Evolutionary conservation across 2,329 filamentous ascomycete species (phyloP).

Genomic region (Bretziella fagacearum): DNA sequence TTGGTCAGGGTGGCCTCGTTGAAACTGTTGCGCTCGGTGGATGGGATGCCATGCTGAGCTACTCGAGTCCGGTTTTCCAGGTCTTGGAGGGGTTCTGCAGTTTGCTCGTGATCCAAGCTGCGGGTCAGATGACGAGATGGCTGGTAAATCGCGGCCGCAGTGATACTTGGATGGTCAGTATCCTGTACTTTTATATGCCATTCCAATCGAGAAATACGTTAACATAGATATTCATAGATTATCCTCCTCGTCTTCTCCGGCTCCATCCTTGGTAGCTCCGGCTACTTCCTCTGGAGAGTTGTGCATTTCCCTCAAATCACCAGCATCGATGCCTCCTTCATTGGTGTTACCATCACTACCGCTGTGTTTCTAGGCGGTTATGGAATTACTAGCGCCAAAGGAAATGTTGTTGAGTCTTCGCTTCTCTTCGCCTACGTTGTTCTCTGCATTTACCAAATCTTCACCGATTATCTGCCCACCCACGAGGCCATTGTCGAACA

Average conservation of each 20-base stretch:
- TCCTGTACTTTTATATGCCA: not conserved
- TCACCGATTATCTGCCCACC: slow-evolving; percentile 83
- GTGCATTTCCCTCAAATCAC: slow-evolving; percentile 84
- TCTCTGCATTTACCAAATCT: slow-evolving; percentile 98
- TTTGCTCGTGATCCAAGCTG: slow-evolving; percentile 83
- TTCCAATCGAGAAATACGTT: slow-evolving; percentile 18
- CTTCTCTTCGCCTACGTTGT: slow-evolving; percentile 92
- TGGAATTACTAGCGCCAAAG: slow-evolving; percentile 83
- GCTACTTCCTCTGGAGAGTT: slow-evolving; percentile 94
- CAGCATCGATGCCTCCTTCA: slow-evolving; percentile 81
- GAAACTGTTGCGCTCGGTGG: slow-evolving; percentile 65
- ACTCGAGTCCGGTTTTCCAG: slow-evolving; percentile 89
- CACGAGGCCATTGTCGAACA: slow-evolving; percentile 38
- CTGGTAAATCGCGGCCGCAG: slow-evolving; percentile 84
- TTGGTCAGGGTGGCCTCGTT: slow-evolving; percentile 68
- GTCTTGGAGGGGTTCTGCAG: slow-evolving; percentile 93
- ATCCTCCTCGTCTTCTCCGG: slow-evolving; percentile 73
- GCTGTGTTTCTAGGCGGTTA: slow-evolving; percentile 85
- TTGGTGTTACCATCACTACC: slow-evolving; percentile 82
- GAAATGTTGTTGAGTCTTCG: slow-evolving; percentile 89
- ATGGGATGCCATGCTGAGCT: slow-evolving; percentile 78
- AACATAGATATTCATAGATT: slow-evolving; percentile 43
- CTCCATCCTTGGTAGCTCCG: slow-evolving; percentile 78
- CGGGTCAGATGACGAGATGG: slow-evolving; percentile 86
- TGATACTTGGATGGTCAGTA: slow-evolving; percentile 85